These are phyloP conservation scores for Entomortierella beljakovae DNA, from an alignment of 192 early-diverging fungal genomes.

Conservation along the genomic window DNA sequence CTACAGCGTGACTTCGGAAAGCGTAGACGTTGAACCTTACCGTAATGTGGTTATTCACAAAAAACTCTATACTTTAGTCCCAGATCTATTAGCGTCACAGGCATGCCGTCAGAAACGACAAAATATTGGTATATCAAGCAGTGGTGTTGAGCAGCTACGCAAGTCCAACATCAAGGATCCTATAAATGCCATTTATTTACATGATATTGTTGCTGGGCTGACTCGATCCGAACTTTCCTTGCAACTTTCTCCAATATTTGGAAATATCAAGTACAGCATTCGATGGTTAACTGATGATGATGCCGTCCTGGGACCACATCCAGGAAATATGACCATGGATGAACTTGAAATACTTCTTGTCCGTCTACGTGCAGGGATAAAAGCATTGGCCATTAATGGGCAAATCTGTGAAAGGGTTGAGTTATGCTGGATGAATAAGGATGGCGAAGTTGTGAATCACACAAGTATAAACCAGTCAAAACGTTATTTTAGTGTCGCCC, in stretches of 20 bases:
- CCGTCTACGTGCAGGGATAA: slow-evolving; percentile 50
- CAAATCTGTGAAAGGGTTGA: slow-evolving; percentile 53
- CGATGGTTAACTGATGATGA: slow-evolving; percentile 67
- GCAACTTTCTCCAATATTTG: slow-evolving; percentile 60
- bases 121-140: slow-evolving; percentile 2
- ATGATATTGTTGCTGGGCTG: slow-evolving; percentile 62
- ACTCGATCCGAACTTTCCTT: slow-evolving; percentile 57
- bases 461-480: slow-evolving; percentile 31
- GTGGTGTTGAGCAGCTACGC: slow-evolving; percentile 41
- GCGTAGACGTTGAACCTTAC: slow-evolving; percentile 81
- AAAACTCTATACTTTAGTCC: slow-evolving; percentile 40
- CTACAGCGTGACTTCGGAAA: slow-evolving; percentile 78
- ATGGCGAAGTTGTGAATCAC: slow-evolving; percentile 58
- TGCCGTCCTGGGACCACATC: slow-evolving; percentile 57
- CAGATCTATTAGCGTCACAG: slow-evolving; percentile 35
- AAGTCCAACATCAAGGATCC: slow-evolving; percentile 58
- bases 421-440: slow-evolving; percentile 67
- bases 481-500: slow-evolving; percentile 17
- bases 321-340: slow-evolving; percentile 56
- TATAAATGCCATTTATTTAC: slow-evolving; percentile 67
- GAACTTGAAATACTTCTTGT: slow-evolving; percentile 61
- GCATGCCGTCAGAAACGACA: slow-evolving; percentile 56
- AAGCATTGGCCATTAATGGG: slow-evolving; percentile 26
- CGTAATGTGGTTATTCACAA: slow-evolving; percentile 77
- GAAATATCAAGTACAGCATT: slow-evolving; percentile 47